phyloP scores from a whole-genome alignment of 805 yeast genomes.

The Saturnispora hagleri region DNA sequence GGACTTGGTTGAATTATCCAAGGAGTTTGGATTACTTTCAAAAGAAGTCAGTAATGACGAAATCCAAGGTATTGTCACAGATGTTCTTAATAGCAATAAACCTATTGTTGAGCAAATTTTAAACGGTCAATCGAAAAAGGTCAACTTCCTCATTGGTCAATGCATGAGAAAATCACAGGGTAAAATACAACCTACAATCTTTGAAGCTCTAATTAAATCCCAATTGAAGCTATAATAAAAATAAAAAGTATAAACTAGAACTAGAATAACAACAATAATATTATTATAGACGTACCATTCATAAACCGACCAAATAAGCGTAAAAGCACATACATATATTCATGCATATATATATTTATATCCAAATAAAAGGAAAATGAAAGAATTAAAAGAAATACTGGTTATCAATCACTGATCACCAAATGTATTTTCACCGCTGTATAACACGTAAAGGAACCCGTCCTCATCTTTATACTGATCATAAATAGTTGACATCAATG shows the following conservation, averaged over 20 bases:
- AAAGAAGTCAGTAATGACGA: conserved; percentile 28
- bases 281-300: background rate
- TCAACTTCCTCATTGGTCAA: conserved; percentile 75
- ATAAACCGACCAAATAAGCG: background rate
- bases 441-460: conserved; percentile 91
- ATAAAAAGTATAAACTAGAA: background rate
- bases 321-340: background rate
- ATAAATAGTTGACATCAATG: conserved; percentile 88
- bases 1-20: conserved; percentile 38
- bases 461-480: conserved; percentile 97
- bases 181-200: conserved; percentile 27
- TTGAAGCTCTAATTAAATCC: conserved; percentile 20
- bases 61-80: conserved; percentile 25
- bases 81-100: conserved; percentile 33
- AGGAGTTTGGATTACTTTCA: conserved; percentile 41
- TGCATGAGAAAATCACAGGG: conserved; percentile 81
- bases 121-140: conserved; percentile 47
- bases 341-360: background rate
- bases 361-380: background rate
- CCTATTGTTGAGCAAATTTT: conserved; percentile 49
- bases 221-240: conserved; percentile 8
- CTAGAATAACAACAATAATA: background rate
- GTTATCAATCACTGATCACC: conserved; percentile 35
- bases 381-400: background rate
- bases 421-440: conserved; percentile 96